Percentiles rank a stretch among this genome's conserved stretches.
phyloP scores from a whole-genome alignment of 345 rosid species.

The Arabis hirsuta region DNA sequence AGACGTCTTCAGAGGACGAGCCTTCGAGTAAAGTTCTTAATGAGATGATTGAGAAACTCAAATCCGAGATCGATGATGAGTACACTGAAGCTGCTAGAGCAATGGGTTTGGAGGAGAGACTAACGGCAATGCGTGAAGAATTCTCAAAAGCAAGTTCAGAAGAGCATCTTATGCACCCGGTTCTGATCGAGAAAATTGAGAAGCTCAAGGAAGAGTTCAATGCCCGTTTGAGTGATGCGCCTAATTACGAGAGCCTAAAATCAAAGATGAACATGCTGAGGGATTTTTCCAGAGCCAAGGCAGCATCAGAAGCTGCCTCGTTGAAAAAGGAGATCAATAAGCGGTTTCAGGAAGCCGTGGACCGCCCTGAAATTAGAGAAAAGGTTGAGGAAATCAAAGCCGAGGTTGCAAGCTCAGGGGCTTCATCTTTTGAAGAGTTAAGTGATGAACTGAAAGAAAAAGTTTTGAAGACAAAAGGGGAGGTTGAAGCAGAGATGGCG shows the following conservation, averaged over 20 bases:
- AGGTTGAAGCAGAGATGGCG: conserved; percentile 59
- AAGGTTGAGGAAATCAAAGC: conserved; percentile 67
- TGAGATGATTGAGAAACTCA: conserved; percentile 70
- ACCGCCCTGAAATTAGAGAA: conserved; percentile 62
- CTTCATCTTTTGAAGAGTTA: conserved; percentile 57
- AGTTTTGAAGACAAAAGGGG: conserved; percentile 53
- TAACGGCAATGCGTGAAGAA: conserved; percentile 53
- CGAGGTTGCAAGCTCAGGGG: conserved; percentile 55
- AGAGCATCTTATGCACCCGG: conserved; percentile 66
- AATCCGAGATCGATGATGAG: conserved; percentile 77
- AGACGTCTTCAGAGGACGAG: conserved; percentile 51
- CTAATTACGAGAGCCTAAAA: conserved; percentile 65
- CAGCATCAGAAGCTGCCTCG: conserved; percentile 45
- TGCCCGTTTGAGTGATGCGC: conserved; percentile 55
- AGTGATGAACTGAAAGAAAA: conserved; percentile 62
- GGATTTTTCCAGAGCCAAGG: conserved; percentile 66
- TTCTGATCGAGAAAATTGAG: conserved; percentile 58
- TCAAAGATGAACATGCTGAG: conserved; percentile 74
- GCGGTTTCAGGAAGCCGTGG: conserved; percentile 63
- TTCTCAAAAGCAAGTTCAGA: conserved; percentile 54
- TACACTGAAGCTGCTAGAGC: conserved; percentile 65
- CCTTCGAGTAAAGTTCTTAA: conserved; percentile 57
- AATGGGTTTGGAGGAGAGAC: conserved; percentile 62
- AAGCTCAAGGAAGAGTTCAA: conserved; percentile 70
- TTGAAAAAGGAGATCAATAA: conserved; percentile 56